Evolutionary conservation across 192 early-diverging fungal species (phyloP), one percentile per base, ranked within the genome.

Genomic region (Umbelopsis ramanniana): DNA sequence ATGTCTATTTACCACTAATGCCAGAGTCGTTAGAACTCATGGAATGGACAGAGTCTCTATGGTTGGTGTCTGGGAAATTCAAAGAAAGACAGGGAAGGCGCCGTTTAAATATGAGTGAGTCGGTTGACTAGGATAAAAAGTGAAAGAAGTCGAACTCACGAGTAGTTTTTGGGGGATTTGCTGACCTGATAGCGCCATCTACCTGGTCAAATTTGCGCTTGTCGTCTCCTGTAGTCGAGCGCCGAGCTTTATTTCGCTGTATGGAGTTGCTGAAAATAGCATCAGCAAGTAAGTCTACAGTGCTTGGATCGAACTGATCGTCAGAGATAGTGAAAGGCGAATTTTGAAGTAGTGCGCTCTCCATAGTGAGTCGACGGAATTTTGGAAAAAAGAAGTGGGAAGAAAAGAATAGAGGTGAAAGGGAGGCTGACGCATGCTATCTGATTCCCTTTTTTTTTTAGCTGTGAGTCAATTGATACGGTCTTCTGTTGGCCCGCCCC

Each of bases 21-120:
- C 38, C 14, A 17, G 69, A 40, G 12, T 23, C 37, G 26, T 24
- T 60, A 1, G 52, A 45, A 45, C 37, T 35, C 19, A 45, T 24
- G 17, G 70, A 71, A 8, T 71, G 37, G n/a, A 54, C 70, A 26
- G 53, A 57, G 70, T 71, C 50, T 37, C 54, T 71, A 71, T 71
- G 52, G 15, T 57, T 48, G 66, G 29, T 24, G 21, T 50, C 37
- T 68, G 47, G 60, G 63, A 74, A 66, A 67, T 17, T 21, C 7
- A 38, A 37, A 67, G 11, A 46, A 33, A 50, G 38, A 37, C 0
- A 63, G 0, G 33, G 17, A 37, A 29, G n/a, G 26, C 57, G 33
- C 12, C 24, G 11, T 3, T 37, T 63, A 0, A 35, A 63, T 19
- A 63, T 43, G 40, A 43, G 38, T 40, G 38, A 40, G 26, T 1